Evolutionary conservation across 192 early-diverging fungal genomes (phyloP), one percentile per base, ranked within the genome.

Genomic region (Haplosporangium gracile): DNA sequence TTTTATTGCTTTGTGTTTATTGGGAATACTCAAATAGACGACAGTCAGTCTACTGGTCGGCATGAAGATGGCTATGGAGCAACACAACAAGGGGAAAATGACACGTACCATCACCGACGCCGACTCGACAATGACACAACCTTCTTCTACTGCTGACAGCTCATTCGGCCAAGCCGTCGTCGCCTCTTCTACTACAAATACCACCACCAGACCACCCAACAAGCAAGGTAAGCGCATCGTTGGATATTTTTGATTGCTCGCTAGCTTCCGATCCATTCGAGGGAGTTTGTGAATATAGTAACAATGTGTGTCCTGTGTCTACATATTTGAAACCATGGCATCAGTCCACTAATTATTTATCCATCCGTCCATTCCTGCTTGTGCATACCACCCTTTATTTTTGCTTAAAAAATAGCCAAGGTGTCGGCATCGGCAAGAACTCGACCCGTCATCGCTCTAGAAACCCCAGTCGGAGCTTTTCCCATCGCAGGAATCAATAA

Each of bases 31-130:
- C 51, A 49, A 29, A 43, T 74, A 83, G 82, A 78, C 82, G 47
- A 73, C 82, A 24, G 51, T 83, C 20, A 78, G 39, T 45, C 49
- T 83, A 55, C 68, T 72, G 20, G 82, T 83, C 22, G 75, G 82
- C 29, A 78, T 83, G 72, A 83, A 79, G 34, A 74, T 83, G 72
- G 77, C 76, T 40, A 83, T 83, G 82, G 65, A 77, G 3, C 82
- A 83, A 65, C 78, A 83, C 29, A 83, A 51, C 26, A 65, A 65
- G 4, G 60, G 60, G 60, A 65, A 65, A 65, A 32, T 65, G 60
- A 29, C 60, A 13, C 60, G 60, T 11, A 34, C 60, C 29, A 32
- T 32, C 29, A 29, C 34, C 20, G 40, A 71, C 38, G 8, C 39
- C 18, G 60, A 65, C 29, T 32, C 60, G n/a, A 57, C 51, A 18